Base-by-base conservation (phyloP, 148 eudicot species). In the Rhododendron ferrugineum region DNA sequence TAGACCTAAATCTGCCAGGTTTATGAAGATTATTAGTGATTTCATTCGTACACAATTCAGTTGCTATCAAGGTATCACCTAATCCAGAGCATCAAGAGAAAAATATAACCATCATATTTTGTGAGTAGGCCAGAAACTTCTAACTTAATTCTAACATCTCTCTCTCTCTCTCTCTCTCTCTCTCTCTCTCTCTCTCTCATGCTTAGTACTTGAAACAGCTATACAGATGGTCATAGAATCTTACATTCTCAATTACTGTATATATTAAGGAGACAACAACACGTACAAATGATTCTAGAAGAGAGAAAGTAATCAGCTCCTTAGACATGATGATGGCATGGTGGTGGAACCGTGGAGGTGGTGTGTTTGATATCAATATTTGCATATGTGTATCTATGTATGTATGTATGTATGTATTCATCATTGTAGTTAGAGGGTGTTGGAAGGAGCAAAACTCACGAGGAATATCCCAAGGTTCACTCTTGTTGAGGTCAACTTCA, bases 381-480 rank as follows among this genome's bases (percentile, higher is more conserved):
- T 62, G 70, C 70, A 62, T 62, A 62, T 62, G 3, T 3, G 4
- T 68, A 28, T 11, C 13, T 34, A 11, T 73, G 0, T 73, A 1
- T 73, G 0, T 34, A 32, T 73, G 0, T 32, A 32, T 73, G 0
- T 15, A 32, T 73, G 0, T 30, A 30, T 56, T 4, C 23, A 18
- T 58, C 60, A 54, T 54, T 60, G 10, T 7, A 16, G 60, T 54
- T 70, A 73, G 78, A 34, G 16, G 81, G 81, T 10, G 32, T 22
- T 22, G 80, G 80, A 77, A 47, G 40, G 30, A 2, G 23, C 44
- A 28, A 13, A 62, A 78, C 23, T 42, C 2, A 95, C 98, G 92
- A 77, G 98, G 98, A 89, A 96, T 88, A 80, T 96, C 98, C 98
- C 98, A 96, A 83, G 98, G 98, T 50, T 96, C 98, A 78, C 92